These are phyloP conservation scores for Porcisia hertigi DNA, from an alignment of 208 protist genomes.

Conservation along the genomic window DNA sequence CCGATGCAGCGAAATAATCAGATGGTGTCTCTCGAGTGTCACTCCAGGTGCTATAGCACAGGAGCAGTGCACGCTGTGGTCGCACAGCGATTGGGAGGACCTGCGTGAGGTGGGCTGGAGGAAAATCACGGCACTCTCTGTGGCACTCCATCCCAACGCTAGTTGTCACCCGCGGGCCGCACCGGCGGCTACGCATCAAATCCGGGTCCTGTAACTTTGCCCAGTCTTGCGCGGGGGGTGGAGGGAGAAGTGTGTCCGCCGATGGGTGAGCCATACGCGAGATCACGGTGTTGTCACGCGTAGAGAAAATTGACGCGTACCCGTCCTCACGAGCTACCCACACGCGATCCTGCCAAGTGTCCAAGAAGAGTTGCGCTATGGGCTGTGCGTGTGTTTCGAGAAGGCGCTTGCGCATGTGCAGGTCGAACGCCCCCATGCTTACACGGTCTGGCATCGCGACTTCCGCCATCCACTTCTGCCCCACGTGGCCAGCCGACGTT, in stretches of 20 bases:
- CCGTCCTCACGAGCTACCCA: constrained; percentile 85
- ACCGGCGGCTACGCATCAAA: constrained; percentile 4
- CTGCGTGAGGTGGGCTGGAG: constrained; percentile 52
- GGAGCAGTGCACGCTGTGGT: constrained; percentile 35
- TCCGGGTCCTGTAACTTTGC: constrained; percentile 39
- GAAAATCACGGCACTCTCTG: constrained; percentile 54
- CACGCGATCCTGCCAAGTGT: constrained; percentile 45
- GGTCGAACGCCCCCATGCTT: constrained; percentile 39
- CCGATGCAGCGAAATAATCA: not conserved
- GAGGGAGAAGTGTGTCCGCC: constrained; percentile 52
- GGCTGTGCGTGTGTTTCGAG: constrained; percentile 81
- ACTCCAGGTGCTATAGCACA: constrained; percentile 10
- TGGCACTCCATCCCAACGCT: constrained; percentile 55
- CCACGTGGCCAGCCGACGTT: not conserved
- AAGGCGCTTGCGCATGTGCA: constrained; percentile 52
- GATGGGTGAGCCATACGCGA: constrained; percentile 73
- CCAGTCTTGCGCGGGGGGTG: constrained; percentile 50
- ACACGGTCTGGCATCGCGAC: constrained; percentile 29
- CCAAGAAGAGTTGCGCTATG: constrained; percentile 66
- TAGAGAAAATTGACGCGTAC: constrained; percentile 70
- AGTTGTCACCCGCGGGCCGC: constrained; percentile 9
- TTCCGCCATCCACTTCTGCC: constrained; percentile 26
- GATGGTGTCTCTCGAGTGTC: not conserved
- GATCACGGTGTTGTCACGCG: constrained; percentile 61
- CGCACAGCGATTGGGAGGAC: constrained; percentile 47